A percentile compares a stretch with the other conserved stretches of the same genome.
Conservation (phyloP, 2,329 filamentous ascomycete genomes). For the Xylariaceae sp. region DNA sequence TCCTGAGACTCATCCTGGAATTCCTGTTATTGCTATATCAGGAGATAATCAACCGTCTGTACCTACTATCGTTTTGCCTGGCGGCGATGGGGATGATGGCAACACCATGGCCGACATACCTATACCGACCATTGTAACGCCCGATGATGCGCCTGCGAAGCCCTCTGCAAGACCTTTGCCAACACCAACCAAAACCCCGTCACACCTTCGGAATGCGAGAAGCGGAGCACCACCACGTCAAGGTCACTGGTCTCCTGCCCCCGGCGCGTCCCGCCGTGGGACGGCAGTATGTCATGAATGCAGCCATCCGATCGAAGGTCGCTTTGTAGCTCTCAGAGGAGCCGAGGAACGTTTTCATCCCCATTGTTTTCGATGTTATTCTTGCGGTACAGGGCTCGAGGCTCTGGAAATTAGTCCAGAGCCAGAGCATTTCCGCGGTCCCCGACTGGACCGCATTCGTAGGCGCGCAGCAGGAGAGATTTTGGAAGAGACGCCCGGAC, state of each 20-base stretch:
- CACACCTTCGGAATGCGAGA: constrained; percentile 28
- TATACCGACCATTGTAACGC: constrained; percentile 42
- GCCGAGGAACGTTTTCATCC: constrained; percentile 78
- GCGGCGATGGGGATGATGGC: constrained; percentile 14
- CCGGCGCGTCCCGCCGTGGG: constrained; percentile 43
- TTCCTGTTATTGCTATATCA: constrained; percentile 51
- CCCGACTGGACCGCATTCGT: constrained; percentile 69
- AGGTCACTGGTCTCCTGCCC: constrained; percentile 58
- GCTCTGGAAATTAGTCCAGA: constrained; percentile 96
- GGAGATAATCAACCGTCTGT: constrained; percentile 34
- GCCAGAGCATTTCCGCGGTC: constrained; percentile 65
- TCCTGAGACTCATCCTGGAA: constrained; percentile 35
- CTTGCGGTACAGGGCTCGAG: constrained; percentile 83
- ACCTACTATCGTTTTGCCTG: constrained; percentile 40
- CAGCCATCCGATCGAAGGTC: constrained; percentile 77
- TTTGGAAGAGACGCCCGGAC: constrained; percentile 58
- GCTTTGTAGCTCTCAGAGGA: constrained; percentile 80
- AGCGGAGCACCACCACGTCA: constrained; percentile 36
- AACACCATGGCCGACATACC: constrained; percentile 15
- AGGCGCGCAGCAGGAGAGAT: constrained; percentile 56
- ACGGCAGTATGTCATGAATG: constrained; percentile 83
- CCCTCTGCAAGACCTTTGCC: constrained; percentile 45
- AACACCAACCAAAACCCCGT: constrained; percentile 36
- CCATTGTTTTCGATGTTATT: constrained; percentile 84
- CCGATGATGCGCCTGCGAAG: constrained; percentile 37